Evolutionary conservation across 2,329 filamentous ascomycete genomes (phyloP).

Genomic region (Didymella segeticola): DNA sequence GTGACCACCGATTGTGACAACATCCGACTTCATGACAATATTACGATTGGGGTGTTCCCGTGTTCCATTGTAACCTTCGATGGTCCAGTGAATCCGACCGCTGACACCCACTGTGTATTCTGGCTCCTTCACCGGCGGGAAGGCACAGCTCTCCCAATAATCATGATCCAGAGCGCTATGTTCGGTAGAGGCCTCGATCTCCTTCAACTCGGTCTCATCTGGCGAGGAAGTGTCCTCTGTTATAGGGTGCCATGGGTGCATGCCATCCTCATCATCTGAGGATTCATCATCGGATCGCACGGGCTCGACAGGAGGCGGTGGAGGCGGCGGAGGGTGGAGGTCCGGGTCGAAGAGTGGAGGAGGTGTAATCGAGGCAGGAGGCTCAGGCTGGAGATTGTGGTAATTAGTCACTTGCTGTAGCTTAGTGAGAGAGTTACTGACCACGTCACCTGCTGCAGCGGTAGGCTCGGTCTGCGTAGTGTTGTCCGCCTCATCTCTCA

Average conservation of each 20-base stretch:
- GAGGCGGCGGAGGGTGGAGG: constrained; percentile 39
- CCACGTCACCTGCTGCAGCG: constrained; percentile 16
- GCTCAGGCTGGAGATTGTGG: constrained; percentile 22
- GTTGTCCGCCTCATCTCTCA: constrained; percentile 13
- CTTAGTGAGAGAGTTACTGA: constrained; percentile 17
- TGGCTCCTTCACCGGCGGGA: constrained; percentile 63
- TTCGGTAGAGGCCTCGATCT: constrained; percentile 59
- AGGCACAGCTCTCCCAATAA: constrained; percentile 66
- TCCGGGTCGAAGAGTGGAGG: constrained; percentile 32
- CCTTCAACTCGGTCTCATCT: constrained; percentile 64
- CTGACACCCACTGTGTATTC: constrained; percentile 62
- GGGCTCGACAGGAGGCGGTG: constrained; percentile 41
- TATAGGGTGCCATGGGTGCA: constrained; percentile 59
- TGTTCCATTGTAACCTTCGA: constrained; percentile 66
- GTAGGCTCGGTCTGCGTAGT: constrained; percentile 17
- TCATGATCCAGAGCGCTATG: constrained; percentile 64
- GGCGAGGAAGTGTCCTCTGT: constrained; percentile 63
- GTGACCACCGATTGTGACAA: constrained; percentile 63
- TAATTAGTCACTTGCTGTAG: constrained; percentile 16
- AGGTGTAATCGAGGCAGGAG: constrained; percentile 25
- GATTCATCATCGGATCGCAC: constrained; percentile 42
- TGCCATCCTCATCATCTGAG: constrained; percentile 46
- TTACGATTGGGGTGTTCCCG: constrained; percentile 65
- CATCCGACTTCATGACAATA: constrained; percentile 64
- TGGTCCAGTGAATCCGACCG: constrained; percentile 65